These are phyloP conservation scores for Candida boleticola DNA, from an alignment of 805 yeast species.

Conservation along the genomic window DNA sequence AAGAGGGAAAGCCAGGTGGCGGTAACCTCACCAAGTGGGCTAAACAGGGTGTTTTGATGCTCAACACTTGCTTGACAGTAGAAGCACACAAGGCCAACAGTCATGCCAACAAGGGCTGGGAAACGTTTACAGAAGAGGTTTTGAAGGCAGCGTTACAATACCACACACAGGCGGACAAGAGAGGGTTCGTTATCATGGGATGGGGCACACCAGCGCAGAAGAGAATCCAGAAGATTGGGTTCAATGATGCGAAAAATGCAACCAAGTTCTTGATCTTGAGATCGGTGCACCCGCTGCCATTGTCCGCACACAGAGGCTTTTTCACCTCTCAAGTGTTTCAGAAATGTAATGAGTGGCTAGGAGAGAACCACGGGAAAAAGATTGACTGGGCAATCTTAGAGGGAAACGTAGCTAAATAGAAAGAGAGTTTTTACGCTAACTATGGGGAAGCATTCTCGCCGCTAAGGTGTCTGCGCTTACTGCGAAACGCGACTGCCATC, in stretches of 20 bases:
- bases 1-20: constrained; percentile 36
- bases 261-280: constrained; percentile 51
- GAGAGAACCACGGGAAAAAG: constrained; percentile 38
- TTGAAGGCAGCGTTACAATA: constrained; percentile 51
- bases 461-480: too few relatives aligned
- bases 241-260: constrained; percentile 17
- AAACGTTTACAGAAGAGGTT: constrained; percentile 74
- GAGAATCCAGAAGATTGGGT: constrained; percentile 43
- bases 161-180: constrained; percentile 33
- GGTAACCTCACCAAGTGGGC: constrained; percentile 87
- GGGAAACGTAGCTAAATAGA: constrained; percentile 21
- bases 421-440: too few relatives aligned
- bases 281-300: constrained; percentile 92
- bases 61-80: constrained; percentile 88
- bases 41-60: constrained; percentile 75
- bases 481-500: neutral
- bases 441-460: too few relatives aligned
- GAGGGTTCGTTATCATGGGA: constrained; percentile 72
- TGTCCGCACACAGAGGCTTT: constrained; percentile 83
- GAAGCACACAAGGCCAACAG: constrained; percentile 92
- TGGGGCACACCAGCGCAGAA: constrained; percentile 80
- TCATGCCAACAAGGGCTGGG: constrained; percentile 92
- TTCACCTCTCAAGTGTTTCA: constrained; percentile 74
- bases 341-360: constrained; percentile 77
- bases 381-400: constrained; percentile 65